Conservation (phyloP, 2,329 filamentous ascomycete species). For the Penicillium sp. region DNA sequence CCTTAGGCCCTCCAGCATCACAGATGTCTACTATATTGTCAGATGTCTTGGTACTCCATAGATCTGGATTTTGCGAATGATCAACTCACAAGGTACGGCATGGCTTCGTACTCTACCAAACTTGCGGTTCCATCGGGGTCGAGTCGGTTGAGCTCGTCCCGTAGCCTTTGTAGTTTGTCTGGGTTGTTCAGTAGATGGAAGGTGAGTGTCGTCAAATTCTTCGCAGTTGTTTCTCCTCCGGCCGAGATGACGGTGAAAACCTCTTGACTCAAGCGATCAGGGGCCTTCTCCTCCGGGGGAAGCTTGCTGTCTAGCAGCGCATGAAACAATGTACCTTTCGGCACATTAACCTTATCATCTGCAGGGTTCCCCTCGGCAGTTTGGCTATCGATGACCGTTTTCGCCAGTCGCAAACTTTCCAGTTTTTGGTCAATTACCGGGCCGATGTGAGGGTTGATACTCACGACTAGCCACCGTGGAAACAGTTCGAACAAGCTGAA, state of each 20-base stretch:
- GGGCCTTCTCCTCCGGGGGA: constrained; percentile 28
- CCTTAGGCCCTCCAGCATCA: constrained; percentile 26
- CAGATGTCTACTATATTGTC: constrained; percentile 15
- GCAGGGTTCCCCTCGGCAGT: neutral
- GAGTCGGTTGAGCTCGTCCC: constrained; percentile 22
- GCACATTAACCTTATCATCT: neutral
- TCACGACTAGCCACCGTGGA: constrained; percentile 14
- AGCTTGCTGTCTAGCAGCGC: constrained; percentile 29
- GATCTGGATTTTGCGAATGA: no score
- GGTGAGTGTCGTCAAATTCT: constrained; percentile 21
- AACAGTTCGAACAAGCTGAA: constrained; percentile 17
- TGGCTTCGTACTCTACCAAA: constrained; percentile 22
- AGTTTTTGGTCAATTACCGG: constrained; percentile 10
- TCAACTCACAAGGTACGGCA: constrained; percentile 23
- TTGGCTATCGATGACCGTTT: constrained; percentile 9
- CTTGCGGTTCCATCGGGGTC: constrained; percentile 17
- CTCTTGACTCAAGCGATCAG: constrained; percentile 21
- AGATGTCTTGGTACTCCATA: neutral
- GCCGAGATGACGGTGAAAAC: constrained; percentile 23
- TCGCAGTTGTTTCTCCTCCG: constrained; percentile 25
- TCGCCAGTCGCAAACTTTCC: constrained; percentile 9
- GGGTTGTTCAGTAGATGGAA: constrained; percentile 28
- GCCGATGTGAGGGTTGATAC: constrained; percentile 17
- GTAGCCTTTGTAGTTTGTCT: constrained; percentile 18
- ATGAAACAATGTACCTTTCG: constrained; percentile 16